Evolutionary conservation across 129 eudicot genomes (phyloP).

Genomic region (Flaveria linearis): DNA sequence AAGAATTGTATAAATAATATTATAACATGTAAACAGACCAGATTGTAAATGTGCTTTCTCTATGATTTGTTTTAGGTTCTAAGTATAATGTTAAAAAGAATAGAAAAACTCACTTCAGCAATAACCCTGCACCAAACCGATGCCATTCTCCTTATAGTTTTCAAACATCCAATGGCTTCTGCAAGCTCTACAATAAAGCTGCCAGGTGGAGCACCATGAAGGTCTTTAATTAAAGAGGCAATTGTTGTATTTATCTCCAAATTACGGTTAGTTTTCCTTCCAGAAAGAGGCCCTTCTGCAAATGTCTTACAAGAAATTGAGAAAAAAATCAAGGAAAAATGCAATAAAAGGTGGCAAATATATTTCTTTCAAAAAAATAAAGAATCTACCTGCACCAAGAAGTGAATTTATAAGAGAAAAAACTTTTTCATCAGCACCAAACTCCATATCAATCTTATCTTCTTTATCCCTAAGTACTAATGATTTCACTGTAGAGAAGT

Average conservation of each 20-base stretch:
- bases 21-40: neutral
- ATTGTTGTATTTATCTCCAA: slow-evolving; percentile 44
- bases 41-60: neutral
- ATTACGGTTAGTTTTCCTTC: slow-evolving; percentile 43
- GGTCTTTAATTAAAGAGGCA: slow-evolving; percentile 66
- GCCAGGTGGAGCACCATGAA: slow-evolving; percentile 86
- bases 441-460: slow-evolving; percentile 62
- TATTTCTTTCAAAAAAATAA: slow-evolving; percentile 31
- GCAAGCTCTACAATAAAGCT: slow-evolving; percentile 78
- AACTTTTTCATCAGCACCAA: slow-evolving; percentile 57
- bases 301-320: slow-evolving; percentile 86
- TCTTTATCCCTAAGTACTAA: slow-evolving; percentile 83
- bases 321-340: slow-evolving; percentile 49
- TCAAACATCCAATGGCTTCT: slow-evolving; percentile 86
- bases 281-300: slow-evolving; percentile 75
- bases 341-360: slow-evolving; percentile 4
- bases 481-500: slow-evolving; percentile 80
- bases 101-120: slow-evolving; percentile 50
- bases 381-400: slow-evolving; percentile 73
- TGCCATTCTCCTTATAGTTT: slow-evolving; percentile 79
- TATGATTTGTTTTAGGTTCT: neutral
- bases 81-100: neutral
- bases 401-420: slow-evolving; percentile 54
- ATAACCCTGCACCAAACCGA: slow-evolving; percentile 75
- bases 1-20: neutral